Conservation (phyloP, 169 alveolate species). For the Babesia ovis region DNA sequence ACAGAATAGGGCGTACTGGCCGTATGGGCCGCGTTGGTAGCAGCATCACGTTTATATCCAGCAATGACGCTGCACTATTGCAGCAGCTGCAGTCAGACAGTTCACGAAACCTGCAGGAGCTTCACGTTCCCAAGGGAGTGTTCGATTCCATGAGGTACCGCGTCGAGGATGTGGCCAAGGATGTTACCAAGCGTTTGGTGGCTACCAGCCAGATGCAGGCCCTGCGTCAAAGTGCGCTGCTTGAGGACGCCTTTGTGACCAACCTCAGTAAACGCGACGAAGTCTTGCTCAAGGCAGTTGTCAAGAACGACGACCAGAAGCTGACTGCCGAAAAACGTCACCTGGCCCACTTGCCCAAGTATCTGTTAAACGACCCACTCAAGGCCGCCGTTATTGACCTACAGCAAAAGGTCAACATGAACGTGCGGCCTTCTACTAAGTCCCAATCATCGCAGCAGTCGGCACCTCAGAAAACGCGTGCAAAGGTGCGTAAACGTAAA, state of each 20-base stretch:
- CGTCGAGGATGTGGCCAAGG: constrained; percentile 56
- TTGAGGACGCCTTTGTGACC: constrained; percentile 53
- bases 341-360: constrained; percentile 52
- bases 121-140: constrained; percentile 14
- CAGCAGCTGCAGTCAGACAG: constrained; percentile 18
- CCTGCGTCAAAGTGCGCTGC: constrained; percentile 54
- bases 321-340: constrained; percentile 52
- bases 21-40: constrained; percentile 91
- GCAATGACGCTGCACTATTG: constrained; percentile 14
- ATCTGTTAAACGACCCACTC: constrained; percentile 44
- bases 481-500: constrained; percentile 3
- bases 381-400: constrained; percentile 29
- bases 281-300: constrained; percentile 46
- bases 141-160: constrained; percentile 56
- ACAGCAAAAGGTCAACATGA: constrained; percentile 22
- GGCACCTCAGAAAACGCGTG: neutral
- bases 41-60: constrained; percentile 84
- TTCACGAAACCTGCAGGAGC: neutral
- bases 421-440: constrained; percentile 17
- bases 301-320: constrained; percentile 44
- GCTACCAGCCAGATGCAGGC: constrained; percentile 58
- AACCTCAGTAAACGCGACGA: constrained; percentile 46
- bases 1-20: constrained; percentile 95
- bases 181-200: constrained; percentile 47
- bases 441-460: neutral